Percentiles rank a stretch among this genome's conserved stretches.
Conservation (phyloP, 2,329 filamentous ascomycete species). For the Ophiostoma triangulosporum region DNA sequence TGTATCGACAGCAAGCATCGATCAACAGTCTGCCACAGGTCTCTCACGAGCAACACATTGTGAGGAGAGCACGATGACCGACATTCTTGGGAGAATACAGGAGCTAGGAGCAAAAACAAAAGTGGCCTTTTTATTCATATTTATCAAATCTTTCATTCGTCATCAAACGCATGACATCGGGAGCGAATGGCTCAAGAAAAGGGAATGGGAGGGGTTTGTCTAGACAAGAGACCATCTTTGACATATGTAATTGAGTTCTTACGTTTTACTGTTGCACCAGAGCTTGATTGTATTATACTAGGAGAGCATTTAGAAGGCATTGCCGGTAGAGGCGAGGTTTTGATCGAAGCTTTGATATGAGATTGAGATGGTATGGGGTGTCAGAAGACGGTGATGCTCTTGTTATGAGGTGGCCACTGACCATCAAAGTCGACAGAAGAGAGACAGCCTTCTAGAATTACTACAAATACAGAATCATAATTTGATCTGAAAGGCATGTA, state of each 20-base stretch:
- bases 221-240: slow-evolving; percentile 8
- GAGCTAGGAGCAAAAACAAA: not conserved
- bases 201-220: slow-evolving; percentile 2
- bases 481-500: not conserved
- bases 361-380: too few species aligned
- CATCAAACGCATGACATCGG: not conserved
- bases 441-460: not conserved
- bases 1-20: not conserved
- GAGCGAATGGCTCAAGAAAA: not conserved
- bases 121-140: not conserved
- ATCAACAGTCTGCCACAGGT: not conserved
- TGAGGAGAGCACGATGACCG: too few species aligned
- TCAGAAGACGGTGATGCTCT: too few species aligned
- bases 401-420: too few species aligned
- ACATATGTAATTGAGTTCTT: not conserved
- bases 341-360: too few species aligned
- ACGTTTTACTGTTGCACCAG: not conserved
- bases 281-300: not conserved
- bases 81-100: not conserved
- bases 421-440: not conserved
- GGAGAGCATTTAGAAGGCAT: not conserved
- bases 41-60: not conserved
- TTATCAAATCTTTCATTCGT: not conserved
- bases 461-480: not conserved
- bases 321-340: too few species aligned